Base-by-base conservation (phyloP, 768 basidiomycete genomes). In the Amanita phalloides region DNA sequence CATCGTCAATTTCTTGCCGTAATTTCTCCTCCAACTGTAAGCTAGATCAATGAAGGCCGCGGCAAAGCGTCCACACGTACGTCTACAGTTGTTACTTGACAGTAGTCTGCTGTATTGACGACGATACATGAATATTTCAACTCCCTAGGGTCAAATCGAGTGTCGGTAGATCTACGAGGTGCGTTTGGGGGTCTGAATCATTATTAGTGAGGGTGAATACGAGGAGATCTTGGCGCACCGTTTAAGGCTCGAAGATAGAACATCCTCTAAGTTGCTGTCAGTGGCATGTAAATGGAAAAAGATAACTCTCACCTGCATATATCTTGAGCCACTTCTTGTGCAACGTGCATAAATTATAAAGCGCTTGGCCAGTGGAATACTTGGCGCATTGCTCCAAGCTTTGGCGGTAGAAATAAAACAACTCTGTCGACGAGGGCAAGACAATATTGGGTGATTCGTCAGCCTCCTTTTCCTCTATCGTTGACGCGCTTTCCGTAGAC, bases 91-190 rank as follows among this genome's bases (percentile, higher is more conserved):
- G 95, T 99, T 1, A 79, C 81, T 56, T 93, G 88, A 61, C 96
- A 99, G 63, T 98, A 99, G 62, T 98, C 94, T 1, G 94, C 95
- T 0, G 96, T 99, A 61, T 99, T 98, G 61, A 99, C 83, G 23
- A 95, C 68, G n/a, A 91, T 70, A 62, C 90, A 93, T 0, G 89
- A 82, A 55, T 87, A 89, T 59, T 80, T 82, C 30, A 98, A 65
- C 54, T 93, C 84, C 3, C 73, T 72, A 6, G 77, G 55, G 62
- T 96, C 93, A 30, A 82, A 77, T n/a, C 86, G 79, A 4, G 80
- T 78, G 45, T 99, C 95, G 17, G 72, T 71, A 1, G 94, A 97
- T 58, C 77, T 79, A 1, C 93, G 81, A 43, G 71, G 66, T 55
- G 62, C 72, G 57, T 59, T 61, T 6, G 60, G 54, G 61, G 76